Conservation (phyloP, 2,329 filamentous ascomycete genomes). For the Hypoxylon sp. region DNA sequence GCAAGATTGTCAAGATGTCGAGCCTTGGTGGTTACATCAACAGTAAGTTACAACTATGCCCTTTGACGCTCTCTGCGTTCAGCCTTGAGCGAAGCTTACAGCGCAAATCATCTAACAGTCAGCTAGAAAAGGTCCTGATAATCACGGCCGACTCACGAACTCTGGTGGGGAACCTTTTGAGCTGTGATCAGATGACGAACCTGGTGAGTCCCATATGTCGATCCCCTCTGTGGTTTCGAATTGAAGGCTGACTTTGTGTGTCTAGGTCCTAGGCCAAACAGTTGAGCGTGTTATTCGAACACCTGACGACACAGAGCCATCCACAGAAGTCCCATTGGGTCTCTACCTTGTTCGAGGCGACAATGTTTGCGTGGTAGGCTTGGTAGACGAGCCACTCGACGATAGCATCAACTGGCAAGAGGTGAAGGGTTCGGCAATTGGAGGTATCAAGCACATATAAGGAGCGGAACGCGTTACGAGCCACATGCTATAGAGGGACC, state of each 20-base stretch:
- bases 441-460: conserved; percentile 82
- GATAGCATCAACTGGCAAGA: conserved; percentile 92
- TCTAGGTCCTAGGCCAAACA: conserved; percentile 82
- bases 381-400: conserved; percentile 92
- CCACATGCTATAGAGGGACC: conserved; percentile 15
- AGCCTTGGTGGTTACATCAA: conserved; percentile 54
- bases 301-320: conserved; percentile 85
- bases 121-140: conserved; percentile 88
- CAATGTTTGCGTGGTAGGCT: conserved; percentile 90
- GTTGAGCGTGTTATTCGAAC: conserved; percentile 92
- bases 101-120: conserved; percentile 52
- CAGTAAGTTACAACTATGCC: conserved; percentile 47
- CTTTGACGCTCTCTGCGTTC: neutral
- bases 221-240: conserved; percentile 3
- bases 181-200: conserved; percentile 93
- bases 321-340: conserved; percentile 84
- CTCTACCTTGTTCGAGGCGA: conserved; percentile 94
- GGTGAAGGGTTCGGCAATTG: conserved; percentile 87
- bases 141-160: conserved; percentile 94
- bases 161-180: conserved; percentile 84
- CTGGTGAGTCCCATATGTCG: conserved; percentile 65
- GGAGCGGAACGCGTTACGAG: conserved; percentile 1
- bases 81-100: conserved; percentile 39
- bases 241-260: conserved; percentile 7
- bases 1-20: conserved; percentile 49